Evolutionary conservation across 1,284 basidiomycete species (phyloP).

Genomic region (Thecaphora frezii): DNA sequence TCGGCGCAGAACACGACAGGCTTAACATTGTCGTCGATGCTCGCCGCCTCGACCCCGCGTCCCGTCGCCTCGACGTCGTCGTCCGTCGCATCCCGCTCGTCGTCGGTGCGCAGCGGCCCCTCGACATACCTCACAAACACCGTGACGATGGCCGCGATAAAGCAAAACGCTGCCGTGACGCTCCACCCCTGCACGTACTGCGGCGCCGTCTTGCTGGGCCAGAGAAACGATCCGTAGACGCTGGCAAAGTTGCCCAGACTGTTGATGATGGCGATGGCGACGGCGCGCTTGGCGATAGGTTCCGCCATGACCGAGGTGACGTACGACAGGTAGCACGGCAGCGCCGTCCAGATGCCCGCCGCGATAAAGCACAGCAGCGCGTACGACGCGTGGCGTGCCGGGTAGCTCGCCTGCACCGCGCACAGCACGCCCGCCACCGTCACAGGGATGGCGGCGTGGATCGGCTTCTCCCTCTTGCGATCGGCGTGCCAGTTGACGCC

Average conservation of each 20-base stretch:
- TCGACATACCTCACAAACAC: constrained; percentile 5
- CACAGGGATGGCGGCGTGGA: constrained; percentile 59
- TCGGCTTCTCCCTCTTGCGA: constrained; percentile 59
- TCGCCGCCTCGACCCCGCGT: no score
- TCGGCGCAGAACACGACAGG: no score
- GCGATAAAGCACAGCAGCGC: constrained; percentile 63
- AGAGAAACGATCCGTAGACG: constrained; percentile 21
- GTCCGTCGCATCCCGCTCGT: no score
- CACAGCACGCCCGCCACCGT: constrained; percentile 62
- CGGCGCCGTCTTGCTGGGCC: constrained; percentile 7
- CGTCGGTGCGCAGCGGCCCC: neutral
- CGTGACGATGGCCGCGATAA: constrained; percentile 10
- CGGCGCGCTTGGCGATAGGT: constrained; percentile 61
- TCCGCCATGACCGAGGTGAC: constrained; percentile 61
- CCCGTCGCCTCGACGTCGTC: no score
- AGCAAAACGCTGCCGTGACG: constrained; percentile 19
- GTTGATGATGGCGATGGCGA: constrained; percentile 60
- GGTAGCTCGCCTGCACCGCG: constrained; percentile 16
- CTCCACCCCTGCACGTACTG: constrained; percentile 11
- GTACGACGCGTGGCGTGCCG: constrained; percentile 60
- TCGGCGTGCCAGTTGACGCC: constrained; percentile 54
- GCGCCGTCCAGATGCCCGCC: constrained; percentile 61
- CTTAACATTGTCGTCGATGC: no score
- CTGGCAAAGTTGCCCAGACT: constrained; percentile 18
- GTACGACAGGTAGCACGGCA: constrained; percentile 54